A percentile compares a stretch with the other conserved stretches of the same genome.
phyloP scores from a whole-genome alignment of 345 rosid genomes.

The Gossypium bickii region DNA sequence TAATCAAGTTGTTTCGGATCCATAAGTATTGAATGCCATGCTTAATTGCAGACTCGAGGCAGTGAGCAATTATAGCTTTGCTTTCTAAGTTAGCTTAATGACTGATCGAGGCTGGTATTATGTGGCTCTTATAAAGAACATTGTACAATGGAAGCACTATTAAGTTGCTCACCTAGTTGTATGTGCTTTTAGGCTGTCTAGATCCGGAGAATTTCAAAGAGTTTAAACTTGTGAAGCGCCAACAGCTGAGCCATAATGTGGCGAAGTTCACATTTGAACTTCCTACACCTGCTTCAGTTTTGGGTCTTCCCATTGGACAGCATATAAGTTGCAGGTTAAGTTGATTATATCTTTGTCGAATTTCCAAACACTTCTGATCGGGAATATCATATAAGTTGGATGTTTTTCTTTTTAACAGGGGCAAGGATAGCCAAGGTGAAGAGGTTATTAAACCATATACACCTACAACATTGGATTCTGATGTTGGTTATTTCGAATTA shows the following conservation, averaged over 20 bases:
- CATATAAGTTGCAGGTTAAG: constrained; percentile 91
- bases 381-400: neutral
- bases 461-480: constrained; percentile 94
- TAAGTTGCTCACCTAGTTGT: neutral
- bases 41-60: neutral
- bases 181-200: constrained; percentile 47
- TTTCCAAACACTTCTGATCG: neutral
- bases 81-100: neutral
- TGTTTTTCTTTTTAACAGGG: constrained; percentile 38
- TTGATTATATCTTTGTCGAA: neutral
- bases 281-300: constrained; percentile 63
- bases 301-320: constrained; percentile 98
- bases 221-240: constrained; percentile 80
- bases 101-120: neutral
- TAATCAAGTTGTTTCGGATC: neutral
- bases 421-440: constrained; percentile 75
- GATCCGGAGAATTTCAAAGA: constrained; percentile 89
- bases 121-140: neutral
- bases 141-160: neutral
- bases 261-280: constrained; percentile 85
- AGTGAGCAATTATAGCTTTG: neutral
- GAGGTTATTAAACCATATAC: constrained; percentile 94
- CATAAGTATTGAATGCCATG: neutral
- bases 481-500: constrained; percentile 74
- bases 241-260: constrained; percentile 88